Conservation (phyloP, 108 stramenopile species). For the Aurantiochytrium sp. region DNA sequence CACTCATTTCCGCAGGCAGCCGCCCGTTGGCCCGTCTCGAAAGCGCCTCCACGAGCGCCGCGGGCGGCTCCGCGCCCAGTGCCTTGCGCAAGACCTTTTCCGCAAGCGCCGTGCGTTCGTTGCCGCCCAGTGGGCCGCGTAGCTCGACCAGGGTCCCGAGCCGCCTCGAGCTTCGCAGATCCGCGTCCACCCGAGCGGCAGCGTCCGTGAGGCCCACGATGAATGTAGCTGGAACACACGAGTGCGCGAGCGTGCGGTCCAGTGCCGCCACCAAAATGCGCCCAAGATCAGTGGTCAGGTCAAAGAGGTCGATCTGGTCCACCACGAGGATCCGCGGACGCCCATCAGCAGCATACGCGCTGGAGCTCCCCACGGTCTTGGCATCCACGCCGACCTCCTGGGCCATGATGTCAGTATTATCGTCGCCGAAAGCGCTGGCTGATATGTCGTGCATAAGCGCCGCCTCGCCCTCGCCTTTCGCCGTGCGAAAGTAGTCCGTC, state of each 20-base stretch:
- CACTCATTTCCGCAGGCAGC: not conserved
- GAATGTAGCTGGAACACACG: not conserved
- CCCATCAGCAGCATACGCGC: too few relatives aligned
- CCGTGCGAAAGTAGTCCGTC: not conserved
- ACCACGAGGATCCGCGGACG: not conserved
- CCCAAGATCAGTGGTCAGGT: not conserved
- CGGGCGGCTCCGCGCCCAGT: not conserved
- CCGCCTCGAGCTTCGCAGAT: not conserved
- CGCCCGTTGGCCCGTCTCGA: not conserved
- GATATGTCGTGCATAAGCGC: not conserved
- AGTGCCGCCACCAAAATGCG: not conserved
- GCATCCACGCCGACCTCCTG: too few relatives aligned
- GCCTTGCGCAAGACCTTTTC: not conserved
- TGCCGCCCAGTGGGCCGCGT: not conserved
- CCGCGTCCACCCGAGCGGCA: not conserved
- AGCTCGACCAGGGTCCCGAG: not conserved
- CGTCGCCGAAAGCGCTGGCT: not conserved
- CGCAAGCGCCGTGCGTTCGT: not conserved
- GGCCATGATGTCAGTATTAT: too few relatives aligned
- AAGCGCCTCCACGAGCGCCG: not conserved
- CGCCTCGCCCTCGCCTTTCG: slow-evolving; percentile 8
- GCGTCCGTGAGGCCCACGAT: not conserved
- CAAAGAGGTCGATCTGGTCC: not conserved
- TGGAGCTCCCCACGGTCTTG: too few relatives aligned
- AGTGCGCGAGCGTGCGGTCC: not conserved